phyloP scores from a whole-genome alignment of 2,329 filamentous ascomycete species.

The Pyrenophora graminea region DNA sequence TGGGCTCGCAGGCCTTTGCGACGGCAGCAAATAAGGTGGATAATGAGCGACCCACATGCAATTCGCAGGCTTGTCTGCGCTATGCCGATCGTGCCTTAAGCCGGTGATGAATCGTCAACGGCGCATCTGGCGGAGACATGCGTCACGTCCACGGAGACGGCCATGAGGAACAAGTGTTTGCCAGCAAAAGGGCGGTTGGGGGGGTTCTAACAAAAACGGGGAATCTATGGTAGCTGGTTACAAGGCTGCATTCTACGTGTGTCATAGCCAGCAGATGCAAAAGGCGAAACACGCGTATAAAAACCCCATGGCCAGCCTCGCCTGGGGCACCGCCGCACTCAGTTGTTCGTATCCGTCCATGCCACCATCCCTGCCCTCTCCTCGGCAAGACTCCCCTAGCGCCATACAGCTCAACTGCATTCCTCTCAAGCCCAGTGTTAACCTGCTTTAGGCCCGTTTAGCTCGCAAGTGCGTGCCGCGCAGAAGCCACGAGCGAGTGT shows the following conservation, averaged over 20 bases:
- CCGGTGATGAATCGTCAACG: conserved; percentile 17
- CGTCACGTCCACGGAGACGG: background rate
- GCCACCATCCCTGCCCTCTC: conserved; percentile 7
- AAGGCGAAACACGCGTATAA: no score
- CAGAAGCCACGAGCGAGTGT: conserved; percentile 27
- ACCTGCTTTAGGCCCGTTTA: conserved; percentile 37
- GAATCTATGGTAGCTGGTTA: background rate
- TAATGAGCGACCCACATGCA: conserved; percentile 5
- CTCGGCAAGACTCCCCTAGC: conserved; percentile 22
- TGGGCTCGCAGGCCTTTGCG: background rate
- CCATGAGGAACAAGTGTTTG: background rate
- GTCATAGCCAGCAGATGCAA: no score
- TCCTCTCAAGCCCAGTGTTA: conserved; percentile 29
- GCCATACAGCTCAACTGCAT: conserved; percentile 21
- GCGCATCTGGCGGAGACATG: conserved; percentile 7
- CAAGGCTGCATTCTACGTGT: background rate
- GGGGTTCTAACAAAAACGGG: background rate
- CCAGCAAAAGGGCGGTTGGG: background rate
- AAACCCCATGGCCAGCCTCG: background rate
- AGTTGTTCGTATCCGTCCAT: background rate
- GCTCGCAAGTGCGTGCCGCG: conserved; percentile 25
- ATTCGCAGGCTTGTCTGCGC: conserved; percentile 6
- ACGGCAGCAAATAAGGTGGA: conserved; percentile 8
- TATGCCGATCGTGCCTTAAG: conserved; percentile 16
- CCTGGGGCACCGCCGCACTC: background rate